phyloP scores from a whole-genome alignment of 768 basidiomycete species.

The Lentinula edodes region DNA sequence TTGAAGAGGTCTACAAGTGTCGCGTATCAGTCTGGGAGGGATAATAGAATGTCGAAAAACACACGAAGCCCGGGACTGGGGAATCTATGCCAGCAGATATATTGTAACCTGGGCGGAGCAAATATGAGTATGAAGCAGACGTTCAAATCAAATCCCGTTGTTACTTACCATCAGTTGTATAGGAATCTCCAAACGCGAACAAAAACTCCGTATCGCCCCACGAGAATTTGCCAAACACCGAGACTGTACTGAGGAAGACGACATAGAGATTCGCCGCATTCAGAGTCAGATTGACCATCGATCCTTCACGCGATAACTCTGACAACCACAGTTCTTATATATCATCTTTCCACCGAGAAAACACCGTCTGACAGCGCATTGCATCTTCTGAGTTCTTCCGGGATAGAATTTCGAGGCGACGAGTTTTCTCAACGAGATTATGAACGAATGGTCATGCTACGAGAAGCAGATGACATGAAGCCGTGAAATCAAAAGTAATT shows the following conservation, averaged over 20 bases:
- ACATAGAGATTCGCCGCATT: neutral
- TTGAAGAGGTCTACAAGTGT: constrained; percentile 43
- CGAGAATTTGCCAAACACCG: neutral
- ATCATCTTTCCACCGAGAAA: neutral
- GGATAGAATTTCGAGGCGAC: neutral
- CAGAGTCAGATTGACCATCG: neutral
- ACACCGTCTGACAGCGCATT: neutral
- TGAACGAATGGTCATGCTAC: neutral
- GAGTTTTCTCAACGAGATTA: neutral
- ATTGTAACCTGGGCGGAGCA: constrained; percentile 39
- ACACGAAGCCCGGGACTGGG: constrained; percentile 44
- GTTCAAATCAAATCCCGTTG: neutral
- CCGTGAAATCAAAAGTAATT: neutral
- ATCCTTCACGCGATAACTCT: neutral
- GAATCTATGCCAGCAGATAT: constrained; percentile 51
- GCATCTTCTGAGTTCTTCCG: neutral
- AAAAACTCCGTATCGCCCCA: constrained; percentile 26
- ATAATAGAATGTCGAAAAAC: constrained; percentile 11
- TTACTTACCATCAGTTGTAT: constrained; percentile 39
- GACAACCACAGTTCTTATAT: neutral
- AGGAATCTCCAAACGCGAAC: constrained; percentile 62
- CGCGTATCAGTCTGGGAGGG: constrained; percentile 6
- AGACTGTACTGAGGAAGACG: neutral
- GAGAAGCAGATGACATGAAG: neutral
- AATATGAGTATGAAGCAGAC: neutral